Evolutionary conservation across 257 asterid genomes (phyloP).

Genomic region (Fraxinus americana): DNA sequence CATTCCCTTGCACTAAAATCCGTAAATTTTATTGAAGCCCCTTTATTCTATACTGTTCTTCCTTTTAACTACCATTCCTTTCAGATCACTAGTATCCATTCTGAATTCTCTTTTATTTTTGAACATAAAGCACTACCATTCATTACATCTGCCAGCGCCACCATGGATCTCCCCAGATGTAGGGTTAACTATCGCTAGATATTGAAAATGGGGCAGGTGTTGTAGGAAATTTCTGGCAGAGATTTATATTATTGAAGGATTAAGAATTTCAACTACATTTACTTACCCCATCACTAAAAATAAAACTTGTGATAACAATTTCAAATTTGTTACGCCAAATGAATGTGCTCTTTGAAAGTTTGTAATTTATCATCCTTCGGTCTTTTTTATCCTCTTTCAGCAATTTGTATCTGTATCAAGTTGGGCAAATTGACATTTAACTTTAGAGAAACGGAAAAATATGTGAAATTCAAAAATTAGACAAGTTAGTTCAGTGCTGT

Average conservation of each 20-base stretch:
- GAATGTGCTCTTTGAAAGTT: background rate
- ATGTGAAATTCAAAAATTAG: background rate
- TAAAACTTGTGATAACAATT: background rate
- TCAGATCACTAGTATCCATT: background rate
- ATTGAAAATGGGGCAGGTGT: background rate
- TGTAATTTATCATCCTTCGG: background rate
- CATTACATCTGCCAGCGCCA: background rate
- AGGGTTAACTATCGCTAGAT: too few species aligned
- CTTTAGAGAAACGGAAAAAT: background rate
- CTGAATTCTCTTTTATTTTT: background rate
- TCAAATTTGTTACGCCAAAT: background rate
- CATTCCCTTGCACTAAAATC: background rate
- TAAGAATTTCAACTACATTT: background rate
- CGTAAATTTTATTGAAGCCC: background rate
- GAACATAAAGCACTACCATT: background rate
- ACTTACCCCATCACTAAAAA: background rate
- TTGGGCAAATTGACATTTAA: background rate
- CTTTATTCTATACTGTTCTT: background rate
- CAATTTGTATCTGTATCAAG: background rate
- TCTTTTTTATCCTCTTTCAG: background rate
- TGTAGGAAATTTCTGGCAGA: background rate
- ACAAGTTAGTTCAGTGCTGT: background rate
- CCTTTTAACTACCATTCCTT: background rate
- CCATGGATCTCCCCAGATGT: background rate
- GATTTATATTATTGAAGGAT: background rate